These are phyloP conservation scores for Phialophora macrospora DNA, from an alignment of 2,329 filamentous ascomycete species.

Conservation along the genomic window DNA sequence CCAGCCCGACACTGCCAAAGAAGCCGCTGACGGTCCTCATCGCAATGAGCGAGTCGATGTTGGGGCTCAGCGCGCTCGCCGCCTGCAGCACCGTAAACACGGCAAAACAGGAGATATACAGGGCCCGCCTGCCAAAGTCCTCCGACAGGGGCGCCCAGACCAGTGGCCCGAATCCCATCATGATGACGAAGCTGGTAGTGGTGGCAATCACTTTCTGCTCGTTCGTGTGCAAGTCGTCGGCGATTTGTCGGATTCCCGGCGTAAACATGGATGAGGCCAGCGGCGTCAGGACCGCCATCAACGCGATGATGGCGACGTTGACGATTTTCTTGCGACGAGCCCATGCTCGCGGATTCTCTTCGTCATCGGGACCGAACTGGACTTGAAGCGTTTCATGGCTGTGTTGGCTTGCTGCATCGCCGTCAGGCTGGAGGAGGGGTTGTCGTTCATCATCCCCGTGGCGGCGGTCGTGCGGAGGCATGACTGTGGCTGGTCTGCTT, in stretches of 20 bases:
- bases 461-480: background rate
- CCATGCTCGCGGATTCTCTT: constrained; percentile 56
- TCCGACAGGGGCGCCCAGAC: constrained; percentile 77
- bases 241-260: constrained; percentile 57
- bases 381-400: constrained; percentile 25
- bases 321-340: constrained; percentile 50
- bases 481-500: background rate
- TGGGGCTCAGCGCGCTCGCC: constrained; percentile 54
- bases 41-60: constrained; percentile 52
- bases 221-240: constrained; percentile 51
- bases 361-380: constrained; percentile 47
- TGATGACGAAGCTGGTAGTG: constrained; percentile 58
- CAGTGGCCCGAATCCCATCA: constrained; percentile 65
- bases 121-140: constrained; percentile 69
- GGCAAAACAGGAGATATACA: constrained; percentile 70
- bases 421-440: constrained; percentile 27
- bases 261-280: constrained; percentile 56
- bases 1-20: constrained; percentile 50
- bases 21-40: constrained; percentile 55
- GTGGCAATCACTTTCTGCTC: constrained; percentile 53
- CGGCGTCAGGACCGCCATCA: constrained; percentile 50
- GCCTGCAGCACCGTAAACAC: constrained; percentile 63
- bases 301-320: constrained; percentile 57
- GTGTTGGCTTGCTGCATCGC: constrained; percentile 12
- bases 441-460: constrained; percentile 24